Conservation (phyloP, 23 red algal species). For the Gracilaria gracilis region DNA sequence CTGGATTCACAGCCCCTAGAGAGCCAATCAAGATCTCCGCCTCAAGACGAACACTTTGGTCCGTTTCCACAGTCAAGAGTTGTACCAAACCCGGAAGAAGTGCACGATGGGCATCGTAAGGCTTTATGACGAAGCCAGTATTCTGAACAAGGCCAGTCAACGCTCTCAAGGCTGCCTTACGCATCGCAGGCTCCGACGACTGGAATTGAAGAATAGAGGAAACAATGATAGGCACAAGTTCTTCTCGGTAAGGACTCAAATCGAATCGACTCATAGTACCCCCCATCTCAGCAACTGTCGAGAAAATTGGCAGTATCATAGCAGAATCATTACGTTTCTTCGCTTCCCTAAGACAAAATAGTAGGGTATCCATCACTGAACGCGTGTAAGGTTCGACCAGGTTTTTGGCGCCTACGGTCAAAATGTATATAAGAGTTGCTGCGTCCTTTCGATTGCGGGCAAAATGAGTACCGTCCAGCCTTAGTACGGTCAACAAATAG, state of each 20-base stretch:
- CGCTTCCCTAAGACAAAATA: slow-evolving; percentile 61
- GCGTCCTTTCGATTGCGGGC: slow-evolving; percentile 61
- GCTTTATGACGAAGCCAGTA: slow-evolving; percentile 79
- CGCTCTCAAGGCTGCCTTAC: slow-evolving; percentile 74
- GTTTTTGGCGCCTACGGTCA: slow-evolving; percentile 76
- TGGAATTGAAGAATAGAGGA: slow-evolving; percentile 68
- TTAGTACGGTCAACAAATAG: slow-evolving; percentile 78
- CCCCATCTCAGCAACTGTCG: slow-evolving; percentile 75
- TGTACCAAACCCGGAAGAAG: slow-evolving; percentile 83
- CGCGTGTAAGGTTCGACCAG: slow-evolving; percentile 83
- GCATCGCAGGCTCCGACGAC: slow-evolving; percentile 62
- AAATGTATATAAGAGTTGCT: slow-evolving; percentile 75
- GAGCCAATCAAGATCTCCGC: slow-evolving; percentile 85
- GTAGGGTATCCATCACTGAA: slow-evolving; percentile 67
- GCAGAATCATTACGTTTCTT: slow-evolving; percentile 55
- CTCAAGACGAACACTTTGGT: slow-evolving; percentile 77
- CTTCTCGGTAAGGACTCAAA: slow-evolving; percentile 66
- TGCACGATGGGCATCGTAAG: slow-evolving; percentile 71
- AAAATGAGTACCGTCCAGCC: slow-evolving; percentile 71
- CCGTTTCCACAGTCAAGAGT: slow-evolving; percentile 71
- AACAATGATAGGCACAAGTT: slow-evolving; percentile 82
- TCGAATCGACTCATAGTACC: slow-evolving; percentile 77
- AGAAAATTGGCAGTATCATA: slow-evolving; percentile 60
- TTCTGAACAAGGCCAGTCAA: slow-evolving; percentile 81
- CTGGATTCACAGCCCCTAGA: slow-evolving; percentile 92